Conservation (phyloP, 2,329 filamentous ascomycete species). For the Penicillium sp. region DNA sequence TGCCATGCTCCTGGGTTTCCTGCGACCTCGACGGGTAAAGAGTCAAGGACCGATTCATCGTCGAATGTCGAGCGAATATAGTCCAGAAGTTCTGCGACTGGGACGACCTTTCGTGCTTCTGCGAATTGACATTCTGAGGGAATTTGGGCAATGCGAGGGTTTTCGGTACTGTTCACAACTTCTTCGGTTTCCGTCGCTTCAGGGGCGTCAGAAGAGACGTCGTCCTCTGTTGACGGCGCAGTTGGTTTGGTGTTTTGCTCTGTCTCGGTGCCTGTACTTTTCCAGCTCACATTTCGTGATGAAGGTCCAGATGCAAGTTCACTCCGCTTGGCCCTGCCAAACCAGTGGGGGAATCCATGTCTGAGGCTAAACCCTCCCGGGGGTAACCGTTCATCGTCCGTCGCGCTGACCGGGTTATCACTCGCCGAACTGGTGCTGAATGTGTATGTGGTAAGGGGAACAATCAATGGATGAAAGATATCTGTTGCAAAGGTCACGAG, state of each 20-base stretch:
- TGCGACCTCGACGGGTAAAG: slow-evolving; percentile 75
- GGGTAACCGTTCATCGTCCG: slow-evolving; percentile 77
- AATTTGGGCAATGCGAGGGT: slow-evolving; percentile 6
- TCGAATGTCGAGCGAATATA: slow-evolving; percentile 85
- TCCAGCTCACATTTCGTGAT: slow-evolving; percentile 47
- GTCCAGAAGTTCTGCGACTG: slow-evolving; percentile 68
- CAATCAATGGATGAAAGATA: slow-evolving; percentile 91
- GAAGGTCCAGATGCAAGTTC: slow-evolving; percentile 34
- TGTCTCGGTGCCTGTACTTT: slow-evolving; percentile 25
- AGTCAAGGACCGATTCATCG: slow-evolving; percentile 73
- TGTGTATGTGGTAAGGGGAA: slow-evolving; percentile 90
- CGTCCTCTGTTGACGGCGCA: neutral
- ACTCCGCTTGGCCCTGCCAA: slow-evolving; percentile 60
- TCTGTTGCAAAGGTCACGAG: slow-evolving; percentile 87
- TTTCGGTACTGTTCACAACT: neutral
- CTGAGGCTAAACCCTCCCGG: slow-evolving; percentile 88
- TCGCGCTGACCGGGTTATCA: slow-evolving; percentile 76
- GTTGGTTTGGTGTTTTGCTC: neutral
- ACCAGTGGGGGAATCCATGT: slow-evolving; percentile 91
- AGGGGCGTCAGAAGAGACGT: neutral
- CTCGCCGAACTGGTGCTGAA: slow-evolving; percentile 79
- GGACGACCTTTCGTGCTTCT: slow-evolving; percentile 44
- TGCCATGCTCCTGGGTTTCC: slow-evolving; percentile 93
- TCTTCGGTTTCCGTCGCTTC: neutral
- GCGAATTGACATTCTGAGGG: slow-evolving; percentile 19